A percentile compares a stretch with the other conserved stretches of the same genome.
Conservation (phyloP, 441 rosid species). For the Omphalea diandra region DNA sequence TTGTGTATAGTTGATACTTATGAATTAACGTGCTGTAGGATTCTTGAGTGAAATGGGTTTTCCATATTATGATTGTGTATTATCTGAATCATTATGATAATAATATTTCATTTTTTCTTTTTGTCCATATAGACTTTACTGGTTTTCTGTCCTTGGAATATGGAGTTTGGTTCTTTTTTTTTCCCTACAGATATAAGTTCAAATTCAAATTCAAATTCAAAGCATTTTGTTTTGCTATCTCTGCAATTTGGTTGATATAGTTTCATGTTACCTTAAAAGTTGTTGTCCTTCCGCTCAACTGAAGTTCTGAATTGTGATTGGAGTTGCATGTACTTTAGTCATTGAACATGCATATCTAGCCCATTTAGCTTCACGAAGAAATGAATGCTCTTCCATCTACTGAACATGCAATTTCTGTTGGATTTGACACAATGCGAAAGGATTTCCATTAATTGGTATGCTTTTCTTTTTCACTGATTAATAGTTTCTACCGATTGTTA, state of each 20-base stretch:
- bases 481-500: slow-evolving; percentile 13
- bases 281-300: neutral
- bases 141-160: neutral
- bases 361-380: neutral
- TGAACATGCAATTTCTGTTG: too few relatives aligned
- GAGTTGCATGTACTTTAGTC: neutral
- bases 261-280: neutral
- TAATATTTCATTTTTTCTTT: neutral
- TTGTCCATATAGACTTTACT: neutral
- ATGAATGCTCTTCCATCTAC: neutral
- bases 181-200: neutral
- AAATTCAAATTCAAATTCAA: neutral
- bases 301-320: neutral
- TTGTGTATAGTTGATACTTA: slow-evolving; percentile 4
- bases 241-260: neutral
- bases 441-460: too few relatives aligned
- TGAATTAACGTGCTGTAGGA: neutral
- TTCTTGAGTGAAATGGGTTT: neutral
- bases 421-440: too few relatives aligned
- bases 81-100: neutral
- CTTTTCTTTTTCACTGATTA: neutral
- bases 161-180: neutral
- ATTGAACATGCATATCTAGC: neutral
- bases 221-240: neutral
- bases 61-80: neutral